Conservation (phyloP, 2,329 filamentous ascomycete genomes). For the Aspergillus pseudoterreus region DNA sequence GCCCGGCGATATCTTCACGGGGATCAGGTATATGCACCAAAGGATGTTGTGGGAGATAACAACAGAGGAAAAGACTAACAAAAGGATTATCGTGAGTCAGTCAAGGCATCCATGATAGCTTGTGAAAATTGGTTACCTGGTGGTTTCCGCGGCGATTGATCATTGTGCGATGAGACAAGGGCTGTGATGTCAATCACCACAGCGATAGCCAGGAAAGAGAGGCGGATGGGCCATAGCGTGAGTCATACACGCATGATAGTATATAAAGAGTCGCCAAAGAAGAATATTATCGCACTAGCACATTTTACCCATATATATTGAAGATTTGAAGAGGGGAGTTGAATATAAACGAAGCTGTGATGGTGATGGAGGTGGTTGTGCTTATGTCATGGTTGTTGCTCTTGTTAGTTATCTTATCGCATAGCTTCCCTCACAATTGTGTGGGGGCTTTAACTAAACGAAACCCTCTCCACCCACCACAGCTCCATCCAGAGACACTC, state of each 20-base stretch:
- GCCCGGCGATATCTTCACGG: not conserved
- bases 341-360: not conserved
- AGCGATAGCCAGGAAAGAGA: not conserved
- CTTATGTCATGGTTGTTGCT: not conserved
- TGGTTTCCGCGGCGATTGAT: constrained; percentile 4
- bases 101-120: not conserved
- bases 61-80: not conserved
- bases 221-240: constrained; percentile 1
- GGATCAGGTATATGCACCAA: not conserved
- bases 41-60: not conserved
- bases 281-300: too few species aligned
- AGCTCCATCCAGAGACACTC: not conserved
- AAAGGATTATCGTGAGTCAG: not conserved
- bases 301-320: too few species aligned
- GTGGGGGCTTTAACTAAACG: not conserved
- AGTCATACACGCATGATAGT: not conserved
- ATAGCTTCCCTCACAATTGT: not conserved
- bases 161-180: constrained; percentile 5
- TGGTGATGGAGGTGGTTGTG: not conserved
- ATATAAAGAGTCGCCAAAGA: not conserved
- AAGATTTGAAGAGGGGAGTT: too few species aligned
- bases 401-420: constrained; percentile 3
- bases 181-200: constrained; percentile 1
- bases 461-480: not conserved
- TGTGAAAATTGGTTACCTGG: not conserved